Evolutionary conservation across 1,139 yeast species (phyloP), one percentile per base, ranked within the genome.

Genomic region (Nakaseomyces nivariensis): DNA sequence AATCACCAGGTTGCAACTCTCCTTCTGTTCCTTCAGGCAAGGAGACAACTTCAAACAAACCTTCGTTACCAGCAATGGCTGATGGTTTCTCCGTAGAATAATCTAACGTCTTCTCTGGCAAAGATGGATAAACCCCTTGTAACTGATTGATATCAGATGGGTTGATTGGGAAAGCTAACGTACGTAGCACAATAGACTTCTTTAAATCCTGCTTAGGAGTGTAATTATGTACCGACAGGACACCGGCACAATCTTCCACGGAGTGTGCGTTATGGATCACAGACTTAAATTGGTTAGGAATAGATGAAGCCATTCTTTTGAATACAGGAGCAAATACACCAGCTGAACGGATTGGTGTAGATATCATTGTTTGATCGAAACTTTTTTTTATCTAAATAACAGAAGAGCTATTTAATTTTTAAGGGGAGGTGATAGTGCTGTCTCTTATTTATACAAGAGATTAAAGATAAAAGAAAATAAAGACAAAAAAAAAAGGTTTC

Each of bases 11-110:
- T 49, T 72, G 59, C 49, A 89, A 72, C 1, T 62, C 65, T 10
- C 63, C 57, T n/a, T 75, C 78, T 22, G 70, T 71, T 17, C 54
- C 55, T 27, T 72, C 61, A n/a, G 96, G 96, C 24, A 79, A 79
- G 54, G 85, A 80, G 26, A 87, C 66, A 13, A 92, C 82, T 66
- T 90, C 89, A 64, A 88, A 92, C 29, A 89, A 76, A 11, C 97
- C 98, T 70, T 92, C 99, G 64, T 92, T 90, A 50, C 97, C 97
- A 32, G 88, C 89, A 49, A 87, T 81, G 1, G 92, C 92, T 38
- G 78, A 71, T 1, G 92, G 88, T 41, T 73, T 76, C 4, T 68
- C 62, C 3, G 87, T 77, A 5, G 82, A 81, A 42, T 78, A 71
- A 22, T 72, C 74, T 3, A 67, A 62, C 7, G 82, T 75, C 58